Conservation (phyloP, 1,284 basidiomycete species). For the Flammula alnicola region DNA sequence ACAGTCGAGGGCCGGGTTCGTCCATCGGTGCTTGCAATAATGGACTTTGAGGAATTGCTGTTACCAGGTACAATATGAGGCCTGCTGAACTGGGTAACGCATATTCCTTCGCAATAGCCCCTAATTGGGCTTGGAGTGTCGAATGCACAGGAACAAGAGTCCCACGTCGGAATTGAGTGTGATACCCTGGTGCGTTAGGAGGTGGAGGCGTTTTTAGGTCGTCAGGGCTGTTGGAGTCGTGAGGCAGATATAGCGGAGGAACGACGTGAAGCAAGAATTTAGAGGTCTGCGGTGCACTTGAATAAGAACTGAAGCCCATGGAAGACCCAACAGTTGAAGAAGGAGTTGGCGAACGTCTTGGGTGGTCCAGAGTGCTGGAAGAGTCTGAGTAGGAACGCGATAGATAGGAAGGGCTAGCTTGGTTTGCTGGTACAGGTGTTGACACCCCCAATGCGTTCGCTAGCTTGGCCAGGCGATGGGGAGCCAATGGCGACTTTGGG, state of each 20-base stretch:
- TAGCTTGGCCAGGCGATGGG: constrained; percentile 75
- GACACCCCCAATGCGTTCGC: constrained; percentile 83
- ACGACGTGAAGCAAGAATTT: constrained; percentile 78
- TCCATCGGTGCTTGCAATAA: constrained; percentile 35
- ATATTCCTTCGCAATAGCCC: constrained; percentile 87
- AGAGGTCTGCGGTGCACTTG: constrained; percentile 46
- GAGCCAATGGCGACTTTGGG: constrained; percentile 71
- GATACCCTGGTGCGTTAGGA: constrained; percentile 69
- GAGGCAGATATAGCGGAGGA: constrained; percentile 69
- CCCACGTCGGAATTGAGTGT: constrained; percentile 76
- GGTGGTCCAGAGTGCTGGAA: constrained; percentile 41
- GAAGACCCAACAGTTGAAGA: constrained; percentile 40
- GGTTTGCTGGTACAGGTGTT: constrained; percentile 64
- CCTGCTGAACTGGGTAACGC: constrained; percentile 81
- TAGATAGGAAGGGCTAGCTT: constrained; percentile 39
- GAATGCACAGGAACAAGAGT: constrained; percentile 75
- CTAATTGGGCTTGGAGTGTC: constrained; percentile 71
- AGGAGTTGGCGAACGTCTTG: constrained; percentile 59
- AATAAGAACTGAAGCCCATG: constrained; percentile 31
- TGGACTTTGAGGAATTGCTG: constrained; percentile 33
- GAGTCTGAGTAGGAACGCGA: constrained; percentile 42
- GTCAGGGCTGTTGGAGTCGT: constrained; percentile 52
- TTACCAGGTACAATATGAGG: constrained; percentile 76
- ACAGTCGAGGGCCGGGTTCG: constrained; percentile 75
- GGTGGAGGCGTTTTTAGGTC: constrained; percentile 56